A percentile compares a stretch with the other conserved stretches of the same genome.
phyloP scores from a whole-genome alignment of 768 basidiomycete species.

The Amylocystis lapponica region DNA sequence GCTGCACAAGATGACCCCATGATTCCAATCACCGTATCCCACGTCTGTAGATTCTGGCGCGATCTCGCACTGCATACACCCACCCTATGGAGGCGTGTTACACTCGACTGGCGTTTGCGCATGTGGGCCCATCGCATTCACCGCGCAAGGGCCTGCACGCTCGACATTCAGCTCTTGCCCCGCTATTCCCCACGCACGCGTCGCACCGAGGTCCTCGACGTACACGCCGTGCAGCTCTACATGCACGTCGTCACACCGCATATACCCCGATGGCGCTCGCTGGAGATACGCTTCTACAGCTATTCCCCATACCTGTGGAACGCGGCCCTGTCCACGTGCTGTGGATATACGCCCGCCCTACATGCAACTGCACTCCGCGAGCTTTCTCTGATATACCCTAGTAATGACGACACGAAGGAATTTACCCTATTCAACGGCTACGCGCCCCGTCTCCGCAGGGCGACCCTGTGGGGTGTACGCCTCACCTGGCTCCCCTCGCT shows the following conservation, averaged over 20 bases:
- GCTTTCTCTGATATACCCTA: constrained; percentile 51
- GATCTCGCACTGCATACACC: constrained; percentile 54
- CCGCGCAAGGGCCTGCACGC: constrained; percentile 53
- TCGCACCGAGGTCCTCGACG: constrained; percentile 32
- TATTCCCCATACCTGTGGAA: constrained; percentile 67
- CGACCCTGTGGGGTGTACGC: constrained; percentile 59
- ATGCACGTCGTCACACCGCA: constrained; percentile 49
- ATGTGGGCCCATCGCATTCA: constrained; percentile 63
- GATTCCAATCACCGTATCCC: constrained; percentile 59
- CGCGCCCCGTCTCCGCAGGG: constrained; percentile 49
- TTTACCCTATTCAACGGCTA: constrained; percentile 58
- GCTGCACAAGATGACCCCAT: constrained; percentile 51
- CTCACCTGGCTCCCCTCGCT: constrained; percentile 58
- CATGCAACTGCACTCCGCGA: constrained; percentile 45
- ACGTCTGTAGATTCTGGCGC: constrained; percentile 65
- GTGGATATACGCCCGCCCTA: constrained; percentile 28
- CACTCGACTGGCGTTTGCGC: constrained; percentile 38
- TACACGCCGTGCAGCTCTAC: constrained; percentile 49
- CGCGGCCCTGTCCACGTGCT: constrained; percentile 52
- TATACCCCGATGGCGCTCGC: constrained; percentile 54
- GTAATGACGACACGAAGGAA: constrained; percentile 66
- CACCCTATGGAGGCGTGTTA: constrained; percentile 58
- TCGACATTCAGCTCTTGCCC: constrained; percentile 48
- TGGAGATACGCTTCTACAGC: constrained; percentile 48
- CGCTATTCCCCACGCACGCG: constrained; percentile 12